Base-by-base conservation (phyloP, 331 rosid species). In the Acacia pycnantha region DNA sequence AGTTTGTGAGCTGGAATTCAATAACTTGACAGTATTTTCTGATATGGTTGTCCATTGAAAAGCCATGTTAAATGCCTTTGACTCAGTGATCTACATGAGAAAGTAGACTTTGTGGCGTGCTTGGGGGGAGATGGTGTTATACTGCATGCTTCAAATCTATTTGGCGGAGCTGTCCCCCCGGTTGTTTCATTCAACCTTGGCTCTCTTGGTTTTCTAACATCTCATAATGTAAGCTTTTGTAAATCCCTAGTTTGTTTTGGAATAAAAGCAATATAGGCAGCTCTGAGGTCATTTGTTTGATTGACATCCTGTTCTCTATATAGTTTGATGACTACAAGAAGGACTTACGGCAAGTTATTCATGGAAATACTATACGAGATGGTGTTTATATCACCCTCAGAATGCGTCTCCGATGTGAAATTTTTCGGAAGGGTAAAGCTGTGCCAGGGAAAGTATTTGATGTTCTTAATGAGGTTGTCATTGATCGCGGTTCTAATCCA, bases 71-170 rank as follows among this genome's bases (percentile, higher is more conserved):
- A 76, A 80, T 91, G 79, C 85, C 80, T 76, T 44, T 89, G 81
- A 82, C 82, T 79, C 89, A 96, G 99, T 84, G 94, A 90, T 86
- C 90, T 96, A 74, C 97, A 96, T 77, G 97, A 96, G 91, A 93
- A 94, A 84, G 97, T 96, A 81, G 99, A 96, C 87, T 91, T 96
- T 83, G 99, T 95, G 83, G 97, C 98, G 27, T 93, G 99, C 85
- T 89, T 95, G 89, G 99, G 99, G 22, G 99, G 99, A 82, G 98
- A 95, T 85, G 99, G 99, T 66, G 99, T 96, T 81, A 93, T 96
- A 81, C 91, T 96, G 77, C 99, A 96, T 65, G 97, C 95, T 59
- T 93, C 99, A 81, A 96, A 96, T 89, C 85, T 93, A 79, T 96
- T 96, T 72, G 84, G 95, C 82, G 95, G 90, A 74, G 97, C 97